Conservation (phyloP, 192 early-diverging fungal genomes). For the Backusella morwellensis region DNA sequence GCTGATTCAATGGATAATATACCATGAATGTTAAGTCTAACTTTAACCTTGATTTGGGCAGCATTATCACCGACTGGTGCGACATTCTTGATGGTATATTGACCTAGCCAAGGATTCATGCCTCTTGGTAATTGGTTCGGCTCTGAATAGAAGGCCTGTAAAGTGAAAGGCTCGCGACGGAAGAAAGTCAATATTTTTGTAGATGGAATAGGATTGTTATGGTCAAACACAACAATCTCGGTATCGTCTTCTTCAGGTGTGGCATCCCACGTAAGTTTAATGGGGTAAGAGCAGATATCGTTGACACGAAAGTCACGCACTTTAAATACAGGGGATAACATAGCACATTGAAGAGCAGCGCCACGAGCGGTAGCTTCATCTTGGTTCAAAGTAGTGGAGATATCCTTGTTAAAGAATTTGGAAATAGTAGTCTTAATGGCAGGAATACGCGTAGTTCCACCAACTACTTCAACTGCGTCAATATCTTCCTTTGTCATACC, state of each 20-base stretch:
- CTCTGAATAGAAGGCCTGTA: constrained; percentile 76
- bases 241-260: constrained; percentile 73
- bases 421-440: constrained; percentile 85
- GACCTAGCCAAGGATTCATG: constrained; percentile 76
- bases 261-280: constrained; percentile 86
- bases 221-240: constrained; percentile 81
- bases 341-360: constrained; percentile 94
- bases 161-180: constrained; percentile 77
- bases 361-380: constrained; percentile 97
- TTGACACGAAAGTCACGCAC: constrained; percentile 94
- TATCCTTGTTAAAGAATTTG: constrained; percentile 84
- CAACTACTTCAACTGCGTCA: constrained; percentile 92
- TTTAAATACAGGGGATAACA: constrained; percentile 95
- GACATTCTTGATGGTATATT: constrained; percentile 83
- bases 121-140: constrained; percentile 68
- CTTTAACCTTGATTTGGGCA: constrained; percentile 89
- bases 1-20: constrained; percentile 77
- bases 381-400: constrained; percentile 92
- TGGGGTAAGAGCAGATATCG: constrained; percentile 86
- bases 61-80: constrained; percentile 60
- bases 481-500: constrained; percentile 76
- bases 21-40: constrained; percentile 81
- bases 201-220: constrained; percentile 83
- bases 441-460: constrained; percentile 92
- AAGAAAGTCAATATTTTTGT: constrained; percentile 91